Evolutionary conservation across 164 flowering plant species (phyloP), one percentile per base, ranked within the genome.

Genomic region (Tinospora cordifolia): DNA sequence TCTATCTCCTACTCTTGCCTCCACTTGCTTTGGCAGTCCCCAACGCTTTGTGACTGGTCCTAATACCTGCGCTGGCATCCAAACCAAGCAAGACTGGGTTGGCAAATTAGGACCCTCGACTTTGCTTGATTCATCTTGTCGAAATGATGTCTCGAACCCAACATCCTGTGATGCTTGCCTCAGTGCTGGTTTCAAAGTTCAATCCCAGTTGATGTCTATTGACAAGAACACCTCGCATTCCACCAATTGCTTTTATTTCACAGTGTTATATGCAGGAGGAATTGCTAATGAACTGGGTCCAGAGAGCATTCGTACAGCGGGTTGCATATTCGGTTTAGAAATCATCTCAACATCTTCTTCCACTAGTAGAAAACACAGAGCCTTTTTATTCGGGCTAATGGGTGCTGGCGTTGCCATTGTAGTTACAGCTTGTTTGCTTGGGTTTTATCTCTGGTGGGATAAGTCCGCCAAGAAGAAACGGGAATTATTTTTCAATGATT

Each of bases 181-280:
- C 3, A 26, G 22, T 1, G 89, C 94, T 36, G 90, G 89, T 1
- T 74, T 70, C 5, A 60, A 41, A 65, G 89, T 85, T 54, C 84
- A 81, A 54, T 3, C 78, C 6, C 40, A 60, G 39, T 67, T 91
- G 75, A 51, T 76, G 11, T 19, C 75, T 0, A 27, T 88, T 34
- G 93, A 86, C 72, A 83, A 86, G 27, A 86, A 91, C 65, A 51
- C 44, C 3, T 75, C 85, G 57, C 88, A 85, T 65, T 71, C 84
- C 26, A 76, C 15, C 0, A 74, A 84, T 19, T 91, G 97, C 74
- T 88, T 83, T 57, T 79, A 91, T 72, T 88, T 80, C 69, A 54
- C 88, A 0, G 62, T 87, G 59, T 74, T 89, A 24, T 91, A 89
- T 80, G 94, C 95, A 71, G 95, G 87, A 47, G 97, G 87, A 8